A percentile compares a stretch with the other conserved stretches of the same genome.
Evolutionary conservation across 495 filamentous ascomycete genomes (phyloP).

Genomic region (Lentithecium fluviatile): DNA sequence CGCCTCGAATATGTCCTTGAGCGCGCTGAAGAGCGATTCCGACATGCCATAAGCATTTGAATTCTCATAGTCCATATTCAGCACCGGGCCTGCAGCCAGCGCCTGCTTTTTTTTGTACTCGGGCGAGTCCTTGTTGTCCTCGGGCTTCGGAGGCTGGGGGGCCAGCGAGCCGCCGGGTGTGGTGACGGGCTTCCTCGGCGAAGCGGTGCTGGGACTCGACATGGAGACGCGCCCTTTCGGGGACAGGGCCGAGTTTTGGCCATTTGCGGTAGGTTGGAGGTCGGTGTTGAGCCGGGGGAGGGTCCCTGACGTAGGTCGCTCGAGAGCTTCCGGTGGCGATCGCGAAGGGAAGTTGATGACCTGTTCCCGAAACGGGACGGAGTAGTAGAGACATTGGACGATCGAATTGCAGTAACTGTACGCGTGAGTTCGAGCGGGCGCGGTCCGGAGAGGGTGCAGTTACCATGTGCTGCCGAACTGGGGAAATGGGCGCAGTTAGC

Average conservation of each 20-base stretch:
- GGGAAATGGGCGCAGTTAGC: slow-evolving; percentile 27
- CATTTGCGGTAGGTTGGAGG: slow-evolving; percentile 19
- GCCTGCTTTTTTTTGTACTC: slow-evolving; percentile 97
- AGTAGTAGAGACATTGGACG: slow-evolving; percentile 94
- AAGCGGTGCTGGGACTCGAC: slow-evolving; percentile 29
- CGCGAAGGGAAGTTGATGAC: slow-evolving; percentile 86
- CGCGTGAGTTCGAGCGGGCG: background rate
- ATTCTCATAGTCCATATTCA: slow-evolving; percentile 79
- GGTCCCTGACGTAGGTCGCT: slow-evolving; percentile 45
- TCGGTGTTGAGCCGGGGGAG: slow-evolving; percentile 51
- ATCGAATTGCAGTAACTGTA: slow-evolving; percentile 95
- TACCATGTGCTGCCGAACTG: slow-evolving; percentile 99
- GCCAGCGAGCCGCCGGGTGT: slow-evolving; percentile 23
- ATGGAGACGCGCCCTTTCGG: slow-evolving; percentile 28
- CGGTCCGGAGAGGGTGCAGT: slow-evolving; percentile 17
- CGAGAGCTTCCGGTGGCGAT: slow-evolving; percentile 56
- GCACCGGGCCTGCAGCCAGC: slow-evolving; percentile 77
- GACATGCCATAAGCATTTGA: slow-evolving; percentile 82
- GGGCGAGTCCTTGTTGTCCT: slow-evolving; percentile 78
- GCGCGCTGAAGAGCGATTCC: slow-evolving; percentile 86
- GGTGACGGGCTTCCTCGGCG: slow-evolving; percentile 31
- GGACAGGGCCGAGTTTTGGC: slow-evolving; percentile 29
- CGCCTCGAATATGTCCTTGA: slow-evolving; percentile 96
- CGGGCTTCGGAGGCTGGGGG: slow-evolving; percentile 53
- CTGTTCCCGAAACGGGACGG: slow-evolving; percentile 89